Conservation (phyloP, 164 flowering plant species). For the Nymphaea colorata region DNA sequence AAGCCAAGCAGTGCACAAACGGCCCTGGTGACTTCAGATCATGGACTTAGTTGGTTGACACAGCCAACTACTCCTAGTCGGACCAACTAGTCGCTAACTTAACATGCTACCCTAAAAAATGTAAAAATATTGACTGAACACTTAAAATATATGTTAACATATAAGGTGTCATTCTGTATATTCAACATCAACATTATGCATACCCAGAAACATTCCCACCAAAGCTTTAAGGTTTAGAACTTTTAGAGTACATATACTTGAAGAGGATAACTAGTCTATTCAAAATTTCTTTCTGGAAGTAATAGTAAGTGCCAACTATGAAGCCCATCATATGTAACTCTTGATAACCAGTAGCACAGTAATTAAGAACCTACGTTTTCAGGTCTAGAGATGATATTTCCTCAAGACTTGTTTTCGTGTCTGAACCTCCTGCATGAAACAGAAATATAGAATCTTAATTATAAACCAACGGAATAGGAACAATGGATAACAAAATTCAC, state of each 20-base stretch:
- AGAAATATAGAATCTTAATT: not conserved
- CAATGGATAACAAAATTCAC: not conserved
- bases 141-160: too few relatives aligned
- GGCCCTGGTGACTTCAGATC: too few relatives aligned
- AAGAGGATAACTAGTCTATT: not conserved
- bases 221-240: not conserved
- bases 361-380: conserved; percentile 26
- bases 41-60: too few relatives aligned
- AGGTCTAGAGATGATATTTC: conserved; percentile 29
- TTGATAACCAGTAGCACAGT: not conserved
- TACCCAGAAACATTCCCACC: not conserved
- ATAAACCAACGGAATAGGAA: not conserved
- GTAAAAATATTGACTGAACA: too few relatives aligned
- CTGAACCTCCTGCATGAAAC: conserved; percentile 23
- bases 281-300: too few relatives aligned
- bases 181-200: too few relatives aligned
- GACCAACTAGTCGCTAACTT: too few relatives aligned
- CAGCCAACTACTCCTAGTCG: too few relatives aligned
- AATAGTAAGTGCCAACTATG: too few relatives aligned
- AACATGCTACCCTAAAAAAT: too few relatives aligned
- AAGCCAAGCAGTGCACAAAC: too few relatives aligned
- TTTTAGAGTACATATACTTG: not conserved
- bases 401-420: conserved; percentile 17
- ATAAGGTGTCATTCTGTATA: too few relatives aligned
- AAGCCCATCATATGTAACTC: not conserved